Percentiles rank a stretch among this genome's conserved stretches.
These are phyloP conservation scores for Tolypocladium nubicola DNA, from an alignment of 2,329 filamentous ascomycete species.

Conservation along the genomic window DNA sequence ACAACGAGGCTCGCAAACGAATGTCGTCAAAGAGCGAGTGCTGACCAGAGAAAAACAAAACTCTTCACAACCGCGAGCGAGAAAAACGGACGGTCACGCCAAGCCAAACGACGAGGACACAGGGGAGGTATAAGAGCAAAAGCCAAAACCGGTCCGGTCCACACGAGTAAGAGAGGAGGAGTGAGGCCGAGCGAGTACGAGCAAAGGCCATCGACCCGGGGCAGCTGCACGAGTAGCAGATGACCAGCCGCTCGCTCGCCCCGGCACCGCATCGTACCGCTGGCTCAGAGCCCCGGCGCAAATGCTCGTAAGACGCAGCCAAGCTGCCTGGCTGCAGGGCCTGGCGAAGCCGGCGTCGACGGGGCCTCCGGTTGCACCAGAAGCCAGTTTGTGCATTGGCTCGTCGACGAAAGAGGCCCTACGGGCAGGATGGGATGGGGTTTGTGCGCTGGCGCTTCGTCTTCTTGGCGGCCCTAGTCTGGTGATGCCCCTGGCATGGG, in stretches of 20 bases:
- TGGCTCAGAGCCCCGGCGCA: not conserved
- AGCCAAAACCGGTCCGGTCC: not conserved
- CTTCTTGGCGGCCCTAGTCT: not conserved
- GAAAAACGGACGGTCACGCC: not conserved
- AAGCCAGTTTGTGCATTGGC: not conserved
- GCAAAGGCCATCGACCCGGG: not conserved
- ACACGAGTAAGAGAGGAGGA: not conserved
- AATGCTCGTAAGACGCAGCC: not conserved
- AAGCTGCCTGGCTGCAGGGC: not conserved
- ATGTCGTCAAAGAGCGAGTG: not conserved
- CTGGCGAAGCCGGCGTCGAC: too few species aligned
- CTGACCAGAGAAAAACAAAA: not conserved
- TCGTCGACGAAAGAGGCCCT: not conserved
- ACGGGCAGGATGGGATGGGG: not conserved
- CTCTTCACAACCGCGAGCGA: not conserved
- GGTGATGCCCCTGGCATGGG: not conserved
- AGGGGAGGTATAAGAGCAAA: not conserved
- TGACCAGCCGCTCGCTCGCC: not conserved
- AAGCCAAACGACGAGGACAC: not conserved
- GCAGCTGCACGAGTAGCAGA: not conserved
- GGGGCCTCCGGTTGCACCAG: not conserved
- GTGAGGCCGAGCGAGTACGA: not conserved
- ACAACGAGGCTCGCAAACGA: not conserved
- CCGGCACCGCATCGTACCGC: not conserved
- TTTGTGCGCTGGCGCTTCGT: not conserved